Base-by-base conservation (phyloP, 2,329 filamentous ascomycete genomes). In the Aspergillus fumigatiaffinis region DNA sequence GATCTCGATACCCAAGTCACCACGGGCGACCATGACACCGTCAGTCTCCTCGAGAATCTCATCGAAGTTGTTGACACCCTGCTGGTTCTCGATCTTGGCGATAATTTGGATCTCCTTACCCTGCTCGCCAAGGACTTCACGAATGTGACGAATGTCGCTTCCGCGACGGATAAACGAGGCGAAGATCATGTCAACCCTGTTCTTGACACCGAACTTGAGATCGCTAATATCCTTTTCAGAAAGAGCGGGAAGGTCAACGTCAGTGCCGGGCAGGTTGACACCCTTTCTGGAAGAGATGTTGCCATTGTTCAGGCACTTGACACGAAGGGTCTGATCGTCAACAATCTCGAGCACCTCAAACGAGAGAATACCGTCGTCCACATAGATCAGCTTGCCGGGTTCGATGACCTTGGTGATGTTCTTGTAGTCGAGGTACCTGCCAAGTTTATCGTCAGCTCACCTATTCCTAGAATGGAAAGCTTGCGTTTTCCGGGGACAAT, bases 81-180 rank as follows among this genome's bases (percentile, higher is more conserved):
- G 94, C 78, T 96, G 91, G 84, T 99, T 99, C 86, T 99, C 94
- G 68, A 99, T 96, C 89, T 99, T 99, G 85, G 94, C 90, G 76
- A 99, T 97, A 81, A 99, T 96, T 83, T 99, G 93, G 72, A 99
- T 97, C 77, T 96, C 88, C 80, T 90, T 91, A 78, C 94, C 94
- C 48, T 95, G 89, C 72, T 91, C 85, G 62, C 94, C 94, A 53
- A 99, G 87, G 61, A 97, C 89, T 65, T 89, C 84, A 66, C 94
- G 93, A 77, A 99, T 99, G 71, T 92, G 87, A 67, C 83, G 85
- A 82, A 99, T 96, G 76, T 99, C 94, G 74, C 92, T 88, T 59
- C 89, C 93, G 60, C 90, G 89, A 69, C 94, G 93, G 78, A 99
- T 99, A 77, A 99, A 99, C 0, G 92, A 97, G 61, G 94, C 94